A percentile compares a stretch with the other conserved stretches of the same genome.
Evolutionary conservation across 2,329 filamentous ascomycete genomes (phyloP).

Genomic region (Seiridium cupressi): DNA sequence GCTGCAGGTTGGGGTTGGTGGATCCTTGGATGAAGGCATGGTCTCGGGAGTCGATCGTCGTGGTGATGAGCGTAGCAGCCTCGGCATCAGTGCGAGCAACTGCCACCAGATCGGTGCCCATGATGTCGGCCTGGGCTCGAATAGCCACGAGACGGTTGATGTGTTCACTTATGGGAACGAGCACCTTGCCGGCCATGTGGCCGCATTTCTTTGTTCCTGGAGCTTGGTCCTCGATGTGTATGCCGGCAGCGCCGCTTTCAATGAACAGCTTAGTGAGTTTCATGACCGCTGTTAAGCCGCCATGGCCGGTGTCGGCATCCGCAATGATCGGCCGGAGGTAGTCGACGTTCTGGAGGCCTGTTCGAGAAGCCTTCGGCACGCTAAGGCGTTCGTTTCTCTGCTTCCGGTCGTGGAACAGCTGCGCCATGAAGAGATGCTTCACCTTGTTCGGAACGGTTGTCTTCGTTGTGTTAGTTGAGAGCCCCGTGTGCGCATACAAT

Average conservation of each 20-base stretch:
- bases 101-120: constrained; percentile 88
- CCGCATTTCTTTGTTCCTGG: constrained; percentile 99
- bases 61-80: constrained; percentile 94
- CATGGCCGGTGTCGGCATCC: constrained; percentile 95
- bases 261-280: constrained; percentile 98
- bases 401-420: constrained; percentile 99
- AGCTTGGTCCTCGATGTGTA: constrained; percentile 98
- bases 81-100: constrained; percentile 96
- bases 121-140: constrained; percentile 95
- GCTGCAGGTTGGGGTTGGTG: constrained; percentile 81
- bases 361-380: constrained; percentile 69
- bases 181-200: constrained; percentile 97
- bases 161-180: constrained; percentile 96
- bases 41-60: constrained; percentile 92
- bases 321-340: constrained; percentile 95
- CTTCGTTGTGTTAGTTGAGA: constrained; percentile 39
- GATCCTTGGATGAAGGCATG: constrained; percentile 88
- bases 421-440: constrained; percentile 94
- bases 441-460: constrained; percentile 99
- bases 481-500: background rate
- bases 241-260: constrained; percentile 93
- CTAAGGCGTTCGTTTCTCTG: constrained; percentile 92
- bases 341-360: constrained; percentile 76
- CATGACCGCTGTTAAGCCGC: constrained; percentile 97
- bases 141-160: constrained; percentile 97